Base-by-base conservation (phyloP, 106 monocot genomes). In the Dendrobium officinale region DNA sequence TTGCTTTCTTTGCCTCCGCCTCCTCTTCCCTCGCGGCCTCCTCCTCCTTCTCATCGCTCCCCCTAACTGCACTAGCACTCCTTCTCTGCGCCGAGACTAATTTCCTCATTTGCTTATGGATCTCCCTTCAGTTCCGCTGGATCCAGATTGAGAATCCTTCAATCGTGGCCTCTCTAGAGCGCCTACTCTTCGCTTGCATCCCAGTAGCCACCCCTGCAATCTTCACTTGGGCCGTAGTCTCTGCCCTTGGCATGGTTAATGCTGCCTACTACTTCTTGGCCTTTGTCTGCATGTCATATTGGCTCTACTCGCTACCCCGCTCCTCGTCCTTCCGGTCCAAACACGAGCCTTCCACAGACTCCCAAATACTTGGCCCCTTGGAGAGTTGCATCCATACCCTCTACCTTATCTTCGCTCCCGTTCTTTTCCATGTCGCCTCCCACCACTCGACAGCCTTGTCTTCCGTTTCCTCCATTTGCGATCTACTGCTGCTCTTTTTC, bases 351-450 rank as follows among this genome's bases (percentile, higher is more conserved):
- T 77, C 82, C 4, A 9, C 81, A 2, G 89, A 84, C n/a, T 78
- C 79, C 42, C 84, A 84, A 20, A 93, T 99, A n/a, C 89, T 99
- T 13, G 89, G 91, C 40, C 82, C 84, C 6, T 79, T 99, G 10
- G 99, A 99, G 75, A 78, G 91, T 78, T 99, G 99, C 79, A 22
- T 99, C 54, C 99, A 99, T 58, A 83, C 93, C 6, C 91, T 99
- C 49, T 85, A 93, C 72, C 88, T 99, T 13, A 82, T 99, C 11
- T 99, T 99, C 72, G 82, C 82, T 7, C 95, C 99, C 5, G 16
- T 93, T 17, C 67, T 87, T 22, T 91, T 99, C 79, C 91, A 81
- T 70, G 42, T 90, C 51, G 91, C 78, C 40, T 95, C 99, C 16
- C 95, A 95, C 56, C 87, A 95, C 54, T 70, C 92, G 13, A 87